A percentile compares a stretch with the other conserved stretches of the same genome.
These are phyloP conservation scores for Candida ipomoeae DNA, from an alignment of 805 yeast genomes.

Conservation along the genomic window DNA sequence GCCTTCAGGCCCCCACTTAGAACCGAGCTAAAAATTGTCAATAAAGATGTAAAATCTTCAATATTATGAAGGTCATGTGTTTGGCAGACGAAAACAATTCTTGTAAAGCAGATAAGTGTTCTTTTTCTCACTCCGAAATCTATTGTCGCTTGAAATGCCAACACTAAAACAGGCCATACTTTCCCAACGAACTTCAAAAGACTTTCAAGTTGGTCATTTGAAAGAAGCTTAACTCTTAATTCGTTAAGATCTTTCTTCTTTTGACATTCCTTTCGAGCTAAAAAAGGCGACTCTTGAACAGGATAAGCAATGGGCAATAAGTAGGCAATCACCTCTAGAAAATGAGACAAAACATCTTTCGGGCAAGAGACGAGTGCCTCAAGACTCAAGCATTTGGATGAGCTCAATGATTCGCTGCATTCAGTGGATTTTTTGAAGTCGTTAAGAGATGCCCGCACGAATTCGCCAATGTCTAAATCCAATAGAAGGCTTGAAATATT, in stretches of 20 bases:
- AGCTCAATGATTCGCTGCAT: background rate
- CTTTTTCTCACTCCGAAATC: conserved; percentile 60
- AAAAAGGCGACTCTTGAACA: conserved; percentile 27
- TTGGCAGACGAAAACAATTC: conserved; percentile 44
- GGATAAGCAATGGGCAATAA: conserved; percentile 51
- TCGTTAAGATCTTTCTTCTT: conserved; percentile 27
- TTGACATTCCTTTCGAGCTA: conserved; percentile 19
- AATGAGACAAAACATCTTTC: conserved; percentile 53
- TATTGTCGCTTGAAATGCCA: conserved; percentile 68
- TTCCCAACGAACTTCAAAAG: conserved; percentile 39
- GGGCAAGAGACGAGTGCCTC: conserved; percentile 75
- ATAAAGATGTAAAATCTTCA: conserved; percentile 31
- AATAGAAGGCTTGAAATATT: conserved; percentile 42
- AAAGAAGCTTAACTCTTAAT: conserved; percentile 29
- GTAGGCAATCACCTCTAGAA: conserved; percentile 52
- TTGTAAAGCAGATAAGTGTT: conserved; percentile 49
- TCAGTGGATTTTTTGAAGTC: conserved; percentile 40
- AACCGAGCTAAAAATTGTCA: conserved; percentile 54
- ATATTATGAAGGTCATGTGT: conserved; percentile 29
- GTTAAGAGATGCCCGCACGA: conserved; percentile 47
- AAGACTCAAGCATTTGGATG: conserved; percentile 37
- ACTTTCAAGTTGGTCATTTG: conserved; percentile 15
- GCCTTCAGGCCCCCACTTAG: conserved; percentile 49
- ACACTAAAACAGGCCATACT: conserved; percentile 51
- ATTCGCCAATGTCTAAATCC: conserved; percentile 43